Conservation (phyloP, 768 basidiomycete genomes). For the Tricholoma hemisulphureum region DNA sequence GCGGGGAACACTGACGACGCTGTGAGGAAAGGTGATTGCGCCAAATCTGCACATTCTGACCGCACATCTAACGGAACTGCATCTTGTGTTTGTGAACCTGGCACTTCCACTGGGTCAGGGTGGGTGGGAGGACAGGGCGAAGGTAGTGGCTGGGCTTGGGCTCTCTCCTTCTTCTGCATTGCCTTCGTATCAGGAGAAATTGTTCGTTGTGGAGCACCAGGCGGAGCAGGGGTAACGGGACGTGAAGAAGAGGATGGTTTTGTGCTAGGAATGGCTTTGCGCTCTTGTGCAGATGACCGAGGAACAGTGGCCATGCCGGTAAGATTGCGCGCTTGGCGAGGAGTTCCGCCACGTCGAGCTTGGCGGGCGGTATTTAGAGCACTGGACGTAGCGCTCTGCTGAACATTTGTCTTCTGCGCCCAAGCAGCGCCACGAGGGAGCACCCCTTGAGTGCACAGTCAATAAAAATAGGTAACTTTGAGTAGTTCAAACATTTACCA, state of each 20-base stretch:
- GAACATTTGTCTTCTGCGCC: slow-evolving; percentile 45
- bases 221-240: slow-evolving; percentile 51
- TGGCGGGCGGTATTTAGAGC: slow-evolving; percentile 33
- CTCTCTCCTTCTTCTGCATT: slow-evolving; percentile 39
- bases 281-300: slow-evolving; percentile 39
- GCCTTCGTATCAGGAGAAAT: slow-evolving; percentile 44
- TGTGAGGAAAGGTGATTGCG: slow-evolving; percentile 32
- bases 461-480: slow-evolving; percentile 10
- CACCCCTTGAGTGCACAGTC: slow-evolving; percentile 30
- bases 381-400: slow-evolving; percentile 16
- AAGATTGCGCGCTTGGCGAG: slow-evolving; percentile 48
- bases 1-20: slow-evolving; percentile 43
- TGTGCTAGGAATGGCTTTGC: slow-evolving; percentile 34
- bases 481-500: slow-evolving; percentile 28
- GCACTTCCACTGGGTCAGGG: slow-evolving; percentile 51
- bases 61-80: slow-evolving; percentile 27
- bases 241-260: slow-evolving; percentile 57
- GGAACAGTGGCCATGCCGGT: slow-evolving; percentile 21
- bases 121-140: slow-evolving; percentile 46
- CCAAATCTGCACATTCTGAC: slow-evolving; percentile 31
- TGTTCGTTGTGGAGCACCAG: slow-evolving; percentile 38
- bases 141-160: slow-evolving; percentile 21
- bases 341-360: slow-evolving; percentile 40
- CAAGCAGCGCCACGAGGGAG: slow-evolving; percentile 71
- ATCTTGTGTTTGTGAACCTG: slow-evolving; percentile 42